Evolutionary conservation across 805 yeast genomes (phyloP).

Genomic region (Starmerella floris): DNA sequence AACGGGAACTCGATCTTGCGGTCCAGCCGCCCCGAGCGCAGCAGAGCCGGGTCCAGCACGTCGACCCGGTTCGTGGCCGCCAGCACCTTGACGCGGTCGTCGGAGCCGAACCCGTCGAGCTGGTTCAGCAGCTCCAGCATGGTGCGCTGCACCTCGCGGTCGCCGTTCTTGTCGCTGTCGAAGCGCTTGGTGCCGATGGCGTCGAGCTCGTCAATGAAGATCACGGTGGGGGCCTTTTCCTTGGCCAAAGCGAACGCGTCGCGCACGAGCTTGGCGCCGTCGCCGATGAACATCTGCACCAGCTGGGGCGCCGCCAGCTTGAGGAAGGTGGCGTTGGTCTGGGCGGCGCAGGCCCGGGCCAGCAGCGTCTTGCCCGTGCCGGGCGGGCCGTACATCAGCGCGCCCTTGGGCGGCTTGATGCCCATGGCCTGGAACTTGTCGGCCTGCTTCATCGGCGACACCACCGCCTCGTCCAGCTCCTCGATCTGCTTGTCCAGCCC

Average conservation of each 20-base stretch:
- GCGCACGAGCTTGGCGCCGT: slow-evolving; percentile 93
- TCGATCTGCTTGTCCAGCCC: slow-evolving; percentile 97
- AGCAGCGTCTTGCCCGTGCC: slow-evolving; percentile 96
- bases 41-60: slow-evolving; percentile 92
- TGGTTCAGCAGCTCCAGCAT: slow-evolving; percentile 96
- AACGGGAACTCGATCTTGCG: slow-evolving; percentile 96
- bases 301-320: slow-evolving; percentile 96
- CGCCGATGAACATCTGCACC: slow-evolving; percentile 97
- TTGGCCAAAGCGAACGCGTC: slow-evolving; percentile 96
- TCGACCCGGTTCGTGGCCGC: slow-evolving; percentile 99
- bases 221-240: slow-evolving; percentile 96
- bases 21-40: slow-evolving; percentile 95
- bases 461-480: slow-evolving; percentile 96
- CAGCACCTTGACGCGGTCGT: slow-evolving; percentile 90
- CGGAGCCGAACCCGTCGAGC: slow-evolving; percentile 94
- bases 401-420: slow-evolving; percentile 96
- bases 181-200: slow-evolving; percentile 98
- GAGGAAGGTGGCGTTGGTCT: slow-evolving; percentile 91
- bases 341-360: slow-evolving; percentile 98
- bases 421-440: slow-evolving; percentile 91
- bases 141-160: slow-evolving; percentile 96
- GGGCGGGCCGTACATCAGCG: slow-evolving; percentile 97
- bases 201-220: slow-evolving; percentile 94
- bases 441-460: slow-evolving; percentile 94
- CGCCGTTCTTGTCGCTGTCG: slow-evolving; percentile 95